These are phyloP conservation scores for Candida sanyaensis DNA, from an alignment of 1,139 yeast genomes.

Conservation along the genomic window DNA sequence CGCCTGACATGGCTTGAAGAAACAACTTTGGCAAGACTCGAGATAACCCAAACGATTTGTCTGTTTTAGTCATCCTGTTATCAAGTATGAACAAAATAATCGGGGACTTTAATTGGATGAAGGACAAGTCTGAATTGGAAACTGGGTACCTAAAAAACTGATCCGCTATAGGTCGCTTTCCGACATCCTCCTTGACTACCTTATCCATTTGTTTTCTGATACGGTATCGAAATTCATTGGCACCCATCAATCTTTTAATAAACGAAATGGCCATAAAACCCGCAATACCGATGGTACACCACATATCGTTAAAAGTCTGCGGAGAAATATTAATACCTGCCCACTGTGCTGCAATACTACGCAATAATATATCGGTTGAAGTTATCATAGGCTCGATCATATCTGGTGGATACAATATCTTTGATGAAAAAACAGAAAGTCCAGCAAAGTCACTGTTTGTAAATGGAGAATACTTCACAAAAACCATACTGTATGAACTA, in stretches of 20 bases:
- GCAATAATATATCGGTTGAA: slow-evolving; percentile 67
- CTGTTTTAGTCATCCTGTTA: slow-evolving; percentile 93
- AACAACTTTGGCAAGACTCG: slow-evolving; percentile 91
- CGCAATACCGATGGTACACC: slow-evolving; percentile 90
- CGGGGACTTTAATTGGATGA: slow-evolving; percentile 80
- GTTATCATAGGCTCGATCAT: slow-evolving; percentile 78
- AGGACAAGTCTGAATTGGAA: slow-evolving; percentile 59
- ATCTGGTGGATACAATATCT: slow-evolving; percentile 72
- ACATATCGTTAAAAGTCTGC: slow-evolving; percentile 74
- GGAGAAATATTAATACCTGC: slow-evolving; percentile 92
- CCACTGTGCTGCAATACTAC: slow-evolving; percentile 87
- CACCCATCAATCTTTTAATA: slow-evolving; percentile 71
- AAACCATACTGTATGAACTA: slow-evolving; percentile 74
- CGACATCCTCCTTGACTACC: slow-evolving; percentile 73
- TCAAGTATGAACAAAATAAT: slow-evolving; percentile 82
- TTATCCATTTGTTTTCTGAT: slow-evolving; percentile 65
- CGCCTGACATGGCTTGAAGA: slow-evolving; percentile 95
- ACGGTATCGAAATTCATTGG: slow-evolving; percentile 75
- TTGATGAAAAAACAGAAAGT: slow-evolving; percentile 63
- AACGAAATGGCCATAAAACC: slow-evolving; percentile 81
- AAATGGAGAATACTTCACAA: slow-evolving; percentile 56
- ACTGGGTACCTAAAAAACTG: slow-evolving; percentile 72
- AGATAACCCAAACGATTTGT: slow-evolving; percentile 87
- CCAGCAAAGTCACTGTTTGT: slow-evolving; percentile 67
- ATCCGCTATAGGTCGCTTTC: slow-evolving; percentile 76